Conservation (phyloP, 805 yeast genomes). For the Cyberlindnera galapagoensis region DNA sequence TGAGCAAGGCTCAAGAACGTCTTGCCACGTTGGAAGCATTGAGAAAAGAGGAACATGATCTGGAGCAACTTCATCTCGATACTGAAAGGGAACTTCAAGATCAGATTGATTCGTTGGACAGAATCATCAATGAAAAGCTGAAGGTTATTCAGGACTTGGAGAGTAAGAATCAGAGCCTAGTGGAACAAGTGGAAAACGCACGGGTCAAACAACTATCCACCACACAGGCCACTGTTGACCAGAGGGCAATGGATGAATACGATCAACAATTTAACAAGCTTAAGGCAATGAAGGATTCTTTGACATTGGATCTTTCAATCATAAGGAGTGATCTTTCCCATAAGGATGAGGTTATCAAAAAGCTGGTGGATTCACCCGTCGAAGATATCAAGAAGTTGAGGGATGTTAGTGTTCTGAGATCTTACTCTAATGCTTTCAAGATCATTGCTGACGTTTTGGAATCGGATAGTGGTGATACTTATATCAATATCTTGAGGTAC, state of each 20-base stretch:
- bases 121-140: conserved; percentile 14
- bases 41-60: conserved; percentile 41
- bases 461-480: conserved; percentile 3
- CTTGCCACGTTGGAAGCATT: conserved; percentile 43
- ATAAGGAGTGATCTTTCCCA: too few relatives aligned
- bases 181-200: conserved; percentile 6
- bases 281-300: too few relatives aligned
- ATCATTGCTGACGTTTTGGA: conserved; percentile 1
- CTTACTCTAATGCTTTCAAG: background rate
- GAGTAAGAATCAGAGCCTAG: conserved; percentile 15
- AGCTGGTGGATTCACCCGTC: too few relatives aligned
- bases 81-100: conserved; percentile 37
- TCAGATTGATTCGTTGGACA: conserved; percentile 28
- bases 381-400: background rate
- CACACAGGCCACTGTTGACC: too few relatives aligned
- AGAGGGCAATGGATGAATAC: too few relatives aligned
- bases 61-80: conserved; percentile 37
- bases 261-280: too few relatives aligned
- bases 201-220: too few relatives aligned
- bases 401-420: background rate
- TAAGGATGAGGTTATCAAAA: too few relatives aligned
- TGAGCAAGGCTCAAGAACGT: conserved; percentile 29
- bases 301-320: too few relatives aligned
- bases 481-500: conserved; percentile 3
- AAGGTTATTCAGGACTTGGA: conserved; percentile 7